Conservation (phyloP, 331 rosid species). For the Saraca asoca region DNA sequence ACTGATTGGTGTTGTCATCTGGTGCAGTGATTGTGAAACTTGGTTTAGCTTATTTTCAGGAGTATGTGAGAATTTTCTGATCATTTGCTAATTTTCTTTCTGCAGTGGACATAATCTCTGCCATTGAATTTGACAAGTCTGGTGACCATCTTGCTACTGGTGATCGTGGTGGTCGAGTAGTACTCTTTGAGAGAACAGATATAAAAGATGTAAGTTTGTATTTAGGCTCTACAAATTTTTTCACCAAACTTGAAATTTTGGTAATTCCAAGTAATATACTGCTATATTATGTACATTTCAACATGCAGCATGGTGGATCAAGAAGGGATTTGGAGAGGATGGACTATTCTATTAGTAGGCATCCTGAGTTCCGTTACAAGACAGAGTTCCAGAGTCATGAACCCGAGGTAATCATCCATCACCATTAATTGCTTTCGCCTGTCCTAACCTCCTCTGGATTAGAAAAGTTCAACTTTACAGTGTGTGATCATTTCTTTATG, state of each 20-base stretch:
- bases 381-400: slow-evolving; percentile 98
- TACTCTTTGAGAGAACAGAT: slow-evolving; percentile 97
- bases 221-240: slow-evolving; percentile 30
- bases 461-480: slow-evolving; percentile 17
- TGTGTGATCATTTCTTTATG: slow-evolving; percentile 27
- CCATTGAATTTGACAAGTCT: slow-evolving; percentile 90
- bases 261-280: too few species aligned
- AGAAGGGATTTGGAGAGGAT: slow-evolving; percentile 81
- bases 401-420: slow-evolving; percentile 68
- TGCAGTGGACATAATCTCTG: slow-evolving; percentile 98
- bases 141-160: slow-evolving; percentile 99
- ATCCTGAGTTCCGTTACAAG: slow-evolving; percentile 95
- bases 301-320: slow-evolving; percentile 63
- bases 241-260: slow-evolving; percentile 15
- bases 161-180: slow-evolving; percentile 98
- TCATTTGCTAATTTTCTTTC: slow-evolving; percentile 32
- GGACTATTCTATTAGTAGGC: slow-evolving; percentile 73
- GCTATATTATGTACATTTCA: slow-evolving; percentile 9
- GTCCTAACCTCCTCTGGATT: background rate
- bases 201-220: slow-evolving; percentile 68
- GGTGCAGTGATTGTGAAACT: too few species aligned
- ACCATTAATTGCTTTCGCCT: background rate
- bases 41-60: too few species aligned
- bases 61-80: slow-evolving; percentile 25
- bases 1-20: too few species aligned